phyloP scores from a whole-genome alignment of 345 rosid genomes.

The Eucalyptus curtisii region DNA sequence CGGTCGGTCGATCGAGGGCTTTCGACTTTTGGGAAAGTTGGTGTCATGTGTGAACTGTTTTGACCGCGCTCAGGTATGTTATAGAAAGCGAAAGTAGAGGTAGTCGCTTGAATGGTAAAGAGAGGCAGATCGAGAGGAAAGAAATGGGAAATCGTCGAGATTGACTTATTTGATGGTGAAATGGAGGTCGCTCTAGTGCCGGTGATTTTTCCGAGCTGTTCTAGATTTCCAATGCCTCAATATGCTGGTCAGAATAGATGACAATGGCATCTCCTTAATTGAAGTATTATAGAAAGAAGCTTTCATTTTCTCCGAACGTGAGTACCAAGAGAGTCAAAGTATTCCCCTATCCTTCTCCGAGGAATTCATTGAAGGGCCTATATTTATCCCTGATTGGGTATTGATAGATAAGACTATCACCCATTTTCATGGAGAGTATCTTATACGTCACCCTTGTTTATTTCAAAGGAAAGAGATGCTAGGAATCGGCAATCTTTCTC shows the following conservation, averaged over 20 bases:
- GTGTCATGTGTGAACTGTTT: background rate
- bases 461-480: background rate
- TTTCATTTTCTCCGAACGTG: background rate
- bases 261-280: background rate
- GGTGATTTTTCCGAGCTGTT: background rate
- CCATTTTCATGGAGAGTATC: background rate
- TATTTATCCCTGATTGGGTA: too few species aligned
- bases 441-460: background rate
- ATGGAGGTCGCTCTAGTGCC: background rate
- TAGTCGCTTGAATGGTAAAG: background rate
- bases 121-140: background rate
- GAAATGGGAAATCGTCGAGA: background rate
- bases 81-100: accelerated
- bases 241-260: background rate
- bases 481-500: background rate
- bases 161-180: background rate
- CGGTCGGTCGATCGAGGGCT: background rate
- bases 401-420: background rate
- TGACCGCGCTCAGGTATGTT: accelerated
- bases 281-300: background rate
- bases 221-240: background rate
- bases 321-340: background rate
- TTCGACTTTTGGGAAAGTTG: accelerated
- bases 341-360: background rate
- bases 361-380: background rate